Conservation (phyloP, 352 stramenopile genomes). For the Globisporangium paroecandrum region DNA sequence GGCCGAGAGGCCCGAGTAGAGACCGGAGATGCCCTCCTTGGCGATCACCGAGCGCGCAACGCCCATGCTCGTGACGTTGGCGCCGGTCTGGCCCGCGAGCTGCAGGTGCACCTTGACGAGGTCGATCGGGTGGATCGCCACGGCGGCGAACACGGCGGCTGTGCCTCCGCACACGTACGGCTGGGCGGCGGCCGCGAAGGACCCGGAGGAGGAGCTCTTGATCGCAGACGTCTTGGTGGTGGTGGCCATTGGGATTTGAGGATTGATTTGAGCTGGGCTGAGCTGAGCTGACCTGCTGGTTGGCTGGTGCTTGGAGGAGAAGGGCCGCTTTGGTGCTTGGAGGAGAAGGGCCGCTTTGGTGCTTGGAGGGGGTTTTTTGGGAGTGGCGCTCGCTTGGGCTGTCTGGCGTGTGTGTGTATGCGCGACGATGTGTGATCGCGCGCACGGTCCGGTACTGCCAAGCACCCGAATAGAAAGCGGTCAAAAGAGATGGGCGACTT, state of each 20-base stretch:
- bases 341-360: not conserved
- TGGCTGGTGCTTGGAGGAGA: slow-evolving; percentile 1
- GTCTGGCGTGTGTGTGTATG: not conserved
- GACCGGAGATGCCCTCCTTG: slow-evolving; percentile 73
- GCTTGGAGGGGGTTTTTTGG: slow-evolving; percentile 3
- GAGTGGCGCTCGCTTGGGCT: not conserved
- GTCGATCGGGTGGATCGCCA: slow-evolving; percentile 89
- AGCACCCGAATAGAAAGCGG: not conserved
- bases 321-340: slow-evolving; percentile 5
- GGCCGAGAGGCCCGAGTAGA: slow-evolving; percentile 84
- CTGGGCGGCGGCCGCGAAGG: slow-evolving; percentile 54
- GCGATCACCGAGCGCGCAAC: slow-evolving; percentile 79
- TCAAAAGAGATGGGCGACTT: not conserved
- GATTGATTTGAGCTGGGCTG: not conserved
- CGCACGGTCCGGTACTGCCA: not conserved
- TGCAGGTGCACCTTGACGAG: slow-evolving; percentile 90
- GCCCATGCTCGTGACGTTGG: slow-evolving; percentile 68
- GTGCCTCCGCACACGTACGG: slow-evolving; percentile 80
- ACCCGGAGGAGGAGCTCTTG: slow-evolving; percentile 18
- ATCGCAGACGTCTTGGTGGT: slow-evolving; percentile 18
- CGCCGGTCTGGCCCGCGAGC: slow-evolving; percentile 73
- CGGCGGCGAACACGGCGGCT: slow-evolving; percentile 65
- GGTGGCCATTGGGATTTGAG: slow-evolving; percentile 23
- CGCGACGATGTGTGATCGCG: not conserved
- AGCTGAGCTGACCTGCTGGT: not conserved